Evolutionary conservation across 2,329 filamentous ascomycete species (phyloP).

Genomic region (Ophiocordyceps robertsii): DNA sequence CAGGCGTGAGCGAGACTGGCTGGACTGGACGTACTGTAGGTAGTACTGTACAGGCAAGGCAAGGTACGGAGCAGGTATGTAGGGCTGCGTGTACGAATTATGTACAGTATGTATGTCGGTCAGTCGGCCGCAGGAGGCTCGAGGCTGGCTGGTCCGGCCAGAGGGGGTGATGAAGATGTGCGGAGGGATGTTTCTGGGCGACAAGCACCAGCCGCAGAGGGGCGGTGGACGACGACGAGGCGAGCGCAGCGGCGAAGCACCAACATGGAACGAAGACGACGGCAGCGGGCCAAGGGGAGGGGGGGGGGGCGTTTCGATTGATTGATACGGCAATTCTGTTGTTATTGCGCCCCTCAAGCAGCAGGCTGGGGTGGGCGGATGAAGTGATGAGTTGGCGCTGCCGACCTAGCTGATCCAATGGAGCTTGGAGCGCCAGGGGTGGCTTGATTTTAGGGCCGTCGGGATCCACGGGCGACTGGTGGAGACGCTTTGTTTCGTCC

Average conservation of each 20-base stretch:
- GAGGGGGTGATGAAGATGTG: too few relatives aligned
- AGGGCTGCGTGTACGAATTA: too few relatives aligned
- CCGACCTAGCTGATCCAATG: conserved; percentile 22
- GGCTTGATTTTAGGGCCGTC: conserved; percentile 3
- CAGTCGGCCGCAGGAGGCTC: too few relatives aligned
- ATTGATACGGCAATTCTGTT: neutral
- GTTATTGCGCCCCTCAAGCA: neutral
- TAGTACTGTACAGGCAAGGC: neutral
- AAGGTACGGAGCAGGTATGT: too few relatives aligned
- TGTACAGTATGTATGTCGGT: too few relatives aligned
- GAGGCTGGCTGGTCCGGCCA: too few relatives aligned
- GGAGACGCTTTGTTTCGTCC: neutral
- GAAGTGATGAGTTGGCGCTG: conserved; percentile 25
- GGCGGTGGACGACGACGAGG: too few relatives aligned
- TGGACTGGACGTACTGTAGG: neutral
- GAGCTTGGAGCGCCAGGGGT: conserved; percentile 4
- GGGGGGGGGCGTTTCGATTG: neutral
- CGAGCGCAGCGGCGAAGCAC: too few relatives aligned
- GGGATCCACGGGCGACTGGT: conserved; percentile 5
- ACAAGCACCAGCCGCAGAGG: too few relatives aligned
- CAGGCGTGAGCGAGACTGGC: neutral
- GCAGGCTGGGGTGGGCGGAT: conserved; percentile 6
- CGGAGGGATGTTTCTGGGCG: too few relatives aligned
- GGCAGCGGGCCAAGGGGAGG: neutral
- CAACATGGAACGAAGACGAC: neutral